These are phyloP conservation scores for Mycena venus DNA, from an alignment of 768 basidiomycete species.

Conservation along the genomic window DNA sequence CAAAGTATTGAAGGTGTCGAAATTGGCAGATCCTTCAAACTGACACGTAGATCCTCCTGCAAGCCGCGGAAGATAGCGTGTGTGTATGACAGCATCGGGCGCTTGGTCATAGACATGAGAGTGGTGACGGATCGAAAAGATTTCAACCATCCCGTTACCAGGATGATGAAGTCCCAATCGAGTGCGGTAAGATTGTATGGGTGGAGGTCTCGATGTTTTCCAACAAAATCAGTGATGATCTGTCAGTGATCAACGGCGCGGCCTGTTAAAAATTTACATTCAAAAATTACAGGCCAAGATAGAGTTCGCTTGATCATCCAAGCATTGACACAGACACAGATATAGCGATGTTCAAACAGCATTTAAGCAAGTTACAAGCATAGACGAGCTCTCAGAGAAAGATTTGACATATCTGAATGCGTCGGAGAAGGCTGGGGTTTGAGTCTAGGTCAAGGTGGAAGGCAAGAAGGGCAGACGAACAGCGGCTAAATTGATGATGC, in stretches of 20 bases:
- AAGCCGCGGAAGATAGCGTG: neutral
- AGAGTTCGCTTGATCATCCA: neutral
- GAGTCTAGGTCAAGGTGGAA: too few species aligned
- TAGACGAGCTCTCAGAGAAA: too few species aligned
- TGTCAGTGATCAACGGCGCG: too few species aligned
- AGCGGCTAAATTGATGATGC: neutral
- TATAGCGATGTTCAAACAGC: too few species aligned
- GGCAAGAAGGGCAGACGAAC: neutral
- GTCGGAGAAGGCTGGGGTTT: too few species aligned
- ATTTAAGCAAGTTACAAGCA: neutral
- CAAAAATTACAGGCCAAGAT: too few species aligned
- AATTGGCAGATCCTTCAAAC: neutral
- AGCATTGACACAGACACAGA: neutral
- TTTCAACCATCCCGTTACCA: neutral
- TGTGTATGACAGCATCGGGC: neutral
- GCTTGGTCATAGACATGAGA: neutral
- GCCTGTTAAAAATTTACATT: too few species aligned
- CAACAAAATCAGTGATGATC: too few species aligned
- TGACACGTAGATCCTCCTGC: neutral
- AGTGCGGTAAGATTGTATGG: neutral
- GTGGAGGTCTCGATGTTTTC: neutral
- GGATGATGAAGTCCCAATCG: neutral
- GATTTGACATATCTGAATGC: too few species aligned
- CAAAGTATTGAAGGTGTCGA: too few species aligned
- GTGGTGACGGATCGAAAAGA: neutral